Base-by-base conservation (phyloP, 352 stramenopile species). In the Phytophthora cryptogea region DNA sequence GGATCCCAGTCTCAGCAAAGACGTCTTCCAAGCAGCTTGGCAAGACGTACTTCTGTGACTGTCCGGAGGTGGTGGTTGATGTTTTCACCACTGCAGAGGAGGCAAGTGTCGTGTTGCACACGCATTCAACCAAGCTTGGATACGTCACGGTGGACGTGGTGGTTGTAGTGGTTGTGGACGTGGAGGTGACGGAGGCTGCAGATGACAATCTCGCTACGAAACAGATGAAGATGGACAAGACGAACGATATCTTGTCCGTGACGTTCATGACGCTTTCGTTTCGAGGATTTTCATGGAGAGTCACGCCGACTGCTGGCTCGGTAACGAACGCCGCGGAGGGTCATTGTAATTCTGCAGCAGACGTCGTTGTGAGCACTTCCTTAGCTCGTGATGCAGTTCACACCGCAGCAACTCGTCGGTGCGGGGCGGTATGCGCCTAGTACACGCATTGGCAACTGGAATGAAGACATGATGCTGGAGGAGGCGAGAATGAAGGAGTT, bases 371-470 rank as follows among this genome's bases (percentile, higher is more conserved):
- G 10, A 27, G 39, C 6, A 26, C n/a, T 27, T 27, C n/a, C n/a
- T 39, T 16, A 10, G 11, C 28, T 44, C 39, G 14, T 5, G n/a
- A 96, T 96, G 88, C 86, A 95, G 63, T 95, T 96, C 66, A 96
- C 88, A n/a, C 88, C 88, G 35, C 88, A 96, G 67, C 88, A 96
- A 60, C 84, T 95, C 48, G 82, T 94, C 11, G 88, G 88, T 26
- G 88, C 84, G 14, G 86, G 86, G 2, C 81, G 86, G 17, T 95
- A 95, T 68, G 83, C 78, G 50, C 79, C 84, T 11, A 71, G 57
- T 27, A 96, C 86, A 43, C 88, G 84, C 43, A 92, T 95, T 48
- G 88, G 88, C 47, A 96, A 96, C 55, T 96, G 88, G 88, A 95
- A 95, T 74, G 86, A 96, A 63, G 88, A 96, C 52, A 59, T 92